Evolutionary conservation across 176 grass and related monocot genomes (phyloP).

Genomic region (Rhynchospora tenuis): DNA sequence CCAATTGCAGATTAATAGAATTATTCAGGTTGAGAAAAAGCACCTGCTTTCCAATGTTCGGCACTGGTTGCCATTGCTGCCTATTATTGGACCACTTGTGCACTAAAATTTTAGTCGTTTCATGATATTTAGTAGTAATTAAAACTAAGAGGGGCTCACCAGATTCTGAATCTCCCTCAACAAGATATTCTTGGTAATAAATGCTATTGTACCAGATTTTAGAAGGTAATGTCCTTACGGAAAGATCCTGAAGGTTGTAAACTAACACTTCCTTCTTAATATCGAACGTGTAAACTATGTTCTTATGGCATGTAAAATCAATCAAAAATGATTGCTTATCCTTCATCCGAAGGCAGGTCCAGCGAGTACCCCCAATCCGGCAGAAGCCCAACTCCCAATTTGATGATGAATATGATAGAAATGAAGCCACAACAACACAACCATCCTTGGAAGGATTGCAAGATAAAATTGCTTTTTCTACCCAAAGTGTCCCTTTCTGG

Average conservation of each 20-base stretch:
- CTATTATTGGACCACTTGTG: background rate
- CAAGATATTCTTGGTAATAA: background rate
- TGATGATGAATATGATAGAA: background rate
- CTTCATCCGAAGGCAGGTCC: background rate
- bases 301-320: background rate
- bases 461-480: background rate
- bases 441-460: background rate
- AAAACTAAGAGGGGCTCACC: background rate
- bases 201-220: background rate
- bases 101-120: background rate
- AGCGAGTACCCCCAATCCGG: background rate
- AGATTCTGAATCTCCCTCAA: slow-evolving; percentile 4
- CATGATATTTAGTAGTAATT: background rate
- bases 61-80: background rate
- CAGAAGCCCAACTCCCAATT: slow-evolving; percentile 6
- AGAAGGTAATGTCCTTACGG: background rate
- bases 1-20: background rate
- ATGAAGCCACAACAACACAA: background rate
- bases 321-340: background rate
- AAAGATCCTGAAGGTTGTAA: background rate
- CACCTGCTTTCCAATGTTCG: background rate
- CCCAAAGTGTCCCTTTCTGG: no score
- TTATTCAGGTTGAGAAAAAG: background rate
- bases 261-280: background rate
- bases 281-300: background rate